Base-by-base conservation (phyloP, 768 basidiomycete genomes). In the Suillus luteus region DNA sequence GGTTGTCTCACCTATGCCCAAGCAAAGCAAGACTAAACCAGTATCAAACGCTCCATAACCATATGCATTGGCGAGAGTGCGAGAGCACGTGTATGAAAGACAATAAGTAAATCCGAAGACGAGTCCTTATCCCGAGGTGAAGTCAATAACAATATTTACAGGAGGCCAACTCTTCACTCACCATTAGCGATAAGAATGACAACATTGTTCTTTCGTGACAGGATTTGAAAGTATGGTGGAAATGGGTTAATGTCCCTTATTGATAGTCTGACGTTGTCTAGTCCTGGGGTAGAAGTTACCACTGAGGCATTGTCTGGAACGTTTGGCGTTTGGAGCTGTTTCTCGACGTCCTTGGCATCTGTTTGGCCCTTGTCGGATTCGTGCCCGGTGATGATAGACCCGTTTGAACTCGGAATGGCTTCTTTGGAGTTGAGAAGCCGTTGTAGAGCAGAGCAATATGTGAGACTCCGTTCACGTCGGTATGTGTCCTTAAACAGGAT, bases 401-500 rank as follows among this genome's bases (percentile, higher is more conserved):
- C 61, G 15, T 70, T 70, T 12, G 67, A 63, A 44, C 70, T 60
- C 60, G 72, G 66, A 33, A 70, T 65, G 3, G 43, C 57, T 37
- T 67, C 66, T 40, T 64, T 61, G 15, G 72, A 71, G 48, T 73
- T 73, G 5, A 78, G 62, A 24, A 82, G 80, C 52, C 80, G 76
- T 64, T 78, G 83, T 49, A 92, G 76, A 0, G 87, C 86, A 40
- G 81, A 80, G 71, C 92, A 91, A 73, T 95, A 96, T 3, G 86
- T 85, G 24, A 90, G 76, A 61, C 93, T 95, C 49, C 95, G 87
- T 70, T 95, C 92, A 61, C 83, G 78, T 19, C 93, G 84, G 78
- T 91, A 96, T 0, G 93, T 92, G 69, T 96, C 93, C 63, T 84
- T 85, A 79, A 95, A 92, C 70, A 89, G 78, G 24, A 88, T 73